phyloP scores from a whole-genome alignment of 2,329 filamentous ascomycete genomes.

The Pseudopyricularia javanii region DNA sequence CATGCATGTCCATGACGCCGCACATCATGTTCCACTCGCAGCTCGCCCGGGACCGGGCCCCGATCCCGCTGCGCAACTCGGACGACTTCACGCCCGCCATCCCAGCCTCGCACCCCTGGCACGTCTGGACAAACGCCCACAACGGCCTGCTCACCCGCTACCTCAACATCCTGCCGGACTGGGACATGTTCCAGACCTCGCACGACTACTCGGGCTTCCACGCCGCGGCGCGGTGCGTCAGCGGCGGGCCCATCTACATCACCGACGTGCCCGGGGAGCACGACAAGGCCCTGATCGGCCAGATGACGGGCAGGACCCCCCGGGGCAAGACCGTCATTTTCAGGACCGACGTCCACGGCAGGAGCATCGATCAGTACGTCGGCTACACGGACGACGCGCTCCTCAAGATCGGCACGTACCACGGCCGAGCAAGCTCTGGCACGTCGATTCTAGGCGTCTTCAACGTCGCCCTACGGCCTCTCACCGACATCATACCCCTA shows the following conservation, averaged over 20 bases:
- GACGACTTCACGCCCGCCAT: constrained; percentile 86
- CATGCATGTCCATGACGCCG: constrained; percentile 89
- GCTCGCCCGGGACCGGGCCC: constrained; percentile 32
- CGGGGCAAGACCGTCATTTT: constrained; percentile 68
- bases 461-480: constrained; percentile 54
- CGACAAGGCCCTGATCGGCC: constrained; percentile 58
- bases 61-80: constrained; percentile 71
- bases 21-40: constrained; percentile 78
- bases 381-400: constrained; percentile 33
- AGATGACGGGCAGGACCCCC: constrained; percentile 68
- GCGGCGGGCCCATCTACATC: constrained; percentile 87
- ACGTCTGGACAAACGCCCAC: constrained; percentile 88
- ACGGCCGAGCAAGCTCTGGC: too few species aligned
- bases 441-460: constrained; percentile 73
- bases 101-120: constrained; percentile 76
- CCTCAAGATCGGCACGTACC: background rate
- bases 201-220: constrained; percentile 69
- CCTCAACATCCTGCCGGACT: constrained; percentile 77
- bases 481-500: constrained; percentile 60
- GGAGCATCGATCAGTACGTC: constrained; percentile 60
- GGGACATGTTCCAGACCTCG: constrained; percentile 53
- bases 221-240: constrained; percentile 78
- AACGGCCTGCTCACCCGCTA: constrained; percentile 73
- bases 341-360: constrained; percentile 62
- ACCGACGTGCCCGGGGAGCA: constrained; percentile 82